Base-by-base conservation (phyloP, 139 green algal species). In the Micractinium conductrix region DNA sequence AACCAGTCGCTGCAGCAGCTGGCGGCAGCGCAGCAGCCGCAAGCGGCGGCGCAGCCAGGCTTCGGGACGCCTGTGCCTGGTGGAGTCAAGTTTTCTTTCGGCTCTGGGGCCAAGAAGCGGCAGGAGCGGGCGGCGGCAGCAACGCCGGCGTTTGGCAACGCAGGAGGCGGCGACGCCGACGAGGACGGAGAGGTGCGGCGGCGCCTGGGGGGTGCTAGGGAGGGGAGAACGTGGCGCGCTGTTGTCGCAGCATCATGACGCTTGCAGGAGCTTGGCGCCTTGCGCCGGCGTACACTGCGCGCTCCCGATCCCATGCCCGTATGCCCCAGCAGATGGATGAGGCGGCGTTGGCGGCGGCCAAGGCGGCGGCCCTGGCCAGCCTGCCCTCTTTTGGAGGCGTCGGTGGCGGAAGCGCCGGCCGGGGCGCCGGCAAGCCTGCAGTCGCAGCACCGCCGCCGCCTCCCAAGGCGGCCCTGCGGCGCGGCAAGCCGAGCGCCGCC, bases 311-410 rank as follows among this genome's bases (percentile, higher is more conserved):
- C n/a, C n/a, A n/a, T n/a, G n/a, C n/a, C n/a, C n/a, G n/a, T n/a
- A n/a, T n/a, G n/a, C n/a, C 60, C 44, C 70, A 74, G 43, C 67
- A 86, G 35, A 40, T 78, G 28, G 84, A 80, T 24, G 55, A 35
- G 14, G 68, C 80, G 26, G 84, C 88, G 16, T 62, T 76, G 0
- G 79, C 87, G 37, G 84, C 79, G 35, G 87, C 78, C 69, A 90
- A 89, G 53, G 44, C 35, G 2, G 74, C 38, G 2, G 87, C 87
- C n/a, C 84, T 91, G 24, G 73, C 79, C n/a, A 48, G 43, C 40
- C 85, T 88, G 85, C 87, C 87, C 38, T 60, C 45, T 17, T 89
- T 91, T 85, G 45, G n/a, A 14, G 85, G 85, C 48, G n/a, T n/a
- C n/a, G n/a, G n/a, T n/a, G n/a, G n/a, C n/a, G n/a, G n/a, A n/a